A percentile compares a stretch with the other conserved stretches of the same genome.
phyloP scores from a whole-genome alignment of 2,329 filamentous ascomycete genomes.

The Seiridium cupressi region DNA sequence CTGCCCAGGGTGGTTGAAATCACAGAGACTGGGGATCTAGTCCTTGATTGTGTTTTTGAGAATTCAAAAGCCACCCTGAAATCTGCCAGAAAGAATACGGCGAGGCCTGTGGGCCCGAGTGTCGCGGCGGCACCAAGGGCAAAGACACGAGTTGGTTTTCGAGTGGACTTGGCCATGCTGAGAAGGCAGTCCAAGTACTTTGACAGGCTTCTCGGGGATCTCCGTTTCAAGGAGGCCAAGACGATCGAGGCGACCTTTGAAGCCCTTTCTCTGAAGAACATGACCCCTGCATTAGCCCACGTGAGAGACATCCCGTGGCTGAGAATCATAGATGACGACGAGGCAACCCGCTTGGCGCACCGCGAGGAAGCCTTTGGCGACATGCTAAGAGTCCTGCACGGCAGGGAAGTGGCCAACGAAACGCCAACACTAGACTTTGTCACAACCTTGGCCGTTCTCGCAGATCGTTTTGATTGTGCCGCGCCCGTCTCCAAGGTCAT shows the following conservation, averaged over 20 bases:
- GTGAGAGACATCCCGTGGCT: slow-evolving; percentile 59
- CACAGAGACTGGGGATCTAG: slow-evolving; percentile 57
- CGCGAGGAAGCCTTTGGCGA: slow-evolving; percentile 65
- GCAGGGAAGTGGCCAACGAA: slow-evolving; percentile 30
- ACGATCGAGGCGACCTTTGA: slow-evolving; percentile 50
- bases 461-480: slow-evolving; percentile 71
- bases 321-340: slow-evolving; percentile 65
- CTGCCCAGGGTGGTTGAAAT: slow-evolving; percentile 46
- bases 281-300: slow-evolving; percentile 47
- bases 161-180: slow-evolving; percentile 57
- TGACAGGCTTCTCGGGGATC: slow-evolving; percentile 61
- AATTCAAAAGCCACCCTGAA: slow-evolving; percentile 52
- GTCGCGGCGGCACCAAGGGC: slow-evolving; percentile 32
- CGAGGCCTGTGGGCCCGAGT: slow-evolving; percentile 20
- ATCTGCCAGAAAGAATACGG: slow-evolving; percentile 38
- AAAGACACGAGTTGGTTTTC: slow-evolving; percentile 47
- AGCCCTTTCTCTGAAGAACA: slow-evolving; percentile 43
- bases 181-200: slow-evolving; percentile 69
- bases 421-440: slow-evolving; percentile 58
- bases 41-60: slow-evolving; percentile 66
- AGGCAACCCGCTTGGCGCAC: slow-evolving; percentile 59
- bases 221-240: slow-evolving; percentile 61
- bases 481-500: slow-evolving; percentile 53
- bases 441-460: slow-evolving; percentile 66
- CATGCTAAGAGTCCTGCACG: slow-evolving; percentile 66